These are phyloP conservation scores for Claviceps sp. DNA, from an alignment of 2,329 filamentous ascomycete genomes.

Conservation along the genomic window DNA sequence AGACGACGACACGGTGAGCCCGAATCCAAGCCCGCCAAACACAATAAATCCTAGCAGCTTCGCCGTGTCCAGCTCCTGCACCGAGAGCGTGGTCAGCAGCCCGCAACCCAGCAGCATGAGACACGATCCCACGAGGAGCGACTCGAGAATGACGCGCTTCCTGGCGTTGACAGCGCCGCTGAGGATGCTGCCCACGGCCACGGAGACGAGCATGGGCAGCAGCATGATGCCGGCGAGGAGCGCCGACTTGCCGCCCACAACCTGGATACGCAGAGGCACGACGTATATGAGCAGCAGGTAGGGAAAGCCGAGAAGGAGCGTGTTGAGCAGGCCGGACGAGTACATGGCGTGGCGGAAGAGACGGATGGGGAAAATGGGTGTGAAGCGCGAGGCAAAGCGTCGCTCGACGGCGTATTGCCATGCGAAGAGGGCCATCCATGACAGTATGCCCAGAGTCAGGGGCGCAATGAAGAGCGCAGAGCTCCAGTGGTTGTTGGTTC, in stretches of 20 bases:
- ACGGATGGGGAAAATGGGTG: constrained; percentile 32
- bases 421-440: constrained; percentile 14
- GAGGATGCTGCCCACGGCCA: constrained; percentile 30
- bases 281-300: constrained; percentile 35
- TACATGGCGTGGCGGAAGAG: constrained; percentile 36
- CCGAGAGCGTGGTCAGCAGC: constrained; percentile 26
- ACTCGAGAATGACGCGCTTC: constrained; percentile 29
- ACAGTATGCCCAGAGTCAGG: constrained; percentile 15
- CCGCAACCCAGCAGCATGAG: constrained; percentile 34
- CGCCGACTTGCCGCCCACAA: constrained; percentile 33
- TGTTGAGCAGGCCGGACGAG: constrained; percentile 27
- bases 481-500: constrained; percentile 26
- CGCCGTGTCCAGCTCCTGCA: constrained; percentile 20
- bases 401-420: constrained; percentile 17
- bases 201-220: constrained; percentile 37
- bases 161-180: constrained; percentile 28
- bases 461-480: constrained; percentile 21
- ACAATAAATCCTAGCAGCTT: constrained; percentile 36
- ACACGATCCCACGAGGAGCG: constrained; percentile 26
- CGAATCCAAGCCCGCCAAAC: constrained; percentile 40
- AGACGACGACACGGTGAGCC: constrained; percentile 31
- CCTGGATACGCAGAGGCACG: constrained; percentile 35
- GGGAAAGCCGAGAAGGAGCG: constrained; percentile 35
- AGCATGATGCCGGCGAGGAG: constrained; percentile 37
- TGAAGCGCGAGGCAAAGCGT: constrained; percentile 15